phyloP scores from a whole-genome alignment of 1,284 basidiomycete species.

The Fomes fomentarius region DNA sequence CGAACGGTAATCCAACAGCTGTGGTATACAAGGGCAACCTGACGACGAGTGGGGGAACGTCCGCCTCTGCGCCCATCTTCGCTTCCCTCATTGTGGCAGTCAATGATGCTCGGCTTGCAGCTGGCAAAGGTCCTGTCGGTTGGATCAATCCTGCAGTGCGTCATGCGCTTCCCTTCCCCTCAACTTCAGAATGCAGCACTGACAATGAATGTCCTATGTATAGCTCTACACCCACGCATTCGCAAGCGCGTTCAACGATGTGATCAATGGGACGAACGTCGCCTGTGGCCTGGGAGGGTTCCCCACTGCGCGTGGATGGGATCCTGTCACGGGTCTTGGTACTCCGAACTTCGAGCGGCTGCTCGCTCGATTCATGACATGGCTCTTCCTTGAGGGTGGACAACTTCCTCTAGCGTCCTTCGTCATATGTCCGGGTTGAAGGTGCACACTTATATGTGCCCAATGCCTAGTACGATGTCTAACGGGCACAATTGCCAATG shows the following conservation, averaged over 20 bases:
- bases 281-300: conserved; percentile 41
- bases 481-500: too few relatives aligned
- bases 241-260: conserved; percentile 40
- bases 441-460: too few relatives aligned
- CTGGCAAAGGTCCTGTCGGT: conserved; percentile 46
- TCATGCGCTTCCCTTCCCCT: conserved; percentile 22
- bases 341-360: conserved; percentile 29
- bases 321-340: conserved; percentile 36
- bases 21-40: conserved; percentile 32
- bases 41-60: conserved; percentile 14
- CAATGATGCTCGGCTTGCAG: conserved; percentile 55
- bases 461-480: too few relatives aligned
- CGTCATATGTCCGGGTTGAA: too few relatives aligned
- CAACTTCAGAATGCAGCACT: conserved; percentile 29
- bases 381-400: conserved; percentile 13
- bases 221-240: conserved; percentile 33
- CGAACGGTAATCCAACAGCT: conserved; percentile 37
- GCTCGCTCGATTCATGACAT: conserved; percentile 12
- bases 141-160: conserved; percentile 53
- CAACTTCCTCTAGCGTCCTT: too few relatives aligned
- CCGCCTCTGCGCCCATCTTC: conserved; percentile 28
- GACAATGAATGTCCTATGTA: conserved; percentile 19
- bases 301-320: conserved; percentile 38
- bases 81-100: conserved; percentile 56
- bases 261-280: conserved; percentile 43